Conservation (phyloP, 495 filamentous ascomycete genomes). For the Penicillium atrosanguineum region DNA sequence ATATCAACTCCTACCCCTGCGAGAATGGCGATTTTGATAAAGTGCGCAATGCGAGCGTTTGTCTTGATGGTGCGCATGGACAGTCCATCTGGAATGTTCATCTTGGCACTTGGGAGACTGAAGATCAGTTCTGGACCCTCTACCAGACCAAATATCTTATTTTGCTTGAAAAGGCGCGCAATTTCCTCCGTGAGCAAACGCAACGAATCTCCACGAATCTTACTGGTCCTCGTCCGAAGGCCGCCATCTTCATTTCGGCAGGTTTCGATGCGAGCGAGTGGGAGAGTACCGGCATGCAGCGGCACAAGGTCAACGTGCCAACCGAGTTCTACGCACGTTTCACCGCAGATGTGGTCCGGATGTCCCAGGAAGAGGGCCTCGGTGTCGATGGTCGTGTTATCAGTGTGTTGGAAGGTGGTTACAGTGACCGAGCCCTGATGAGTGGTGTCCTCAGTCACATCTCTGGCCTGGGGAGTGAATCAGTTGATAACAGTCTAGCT, state of each 20-base stretch:
- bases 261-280: conserved; percentile 97
- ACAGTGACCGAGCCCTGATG: conserved; percentile 84
- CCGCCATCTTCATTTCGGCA: conserved; percentile 89
- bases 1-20: conserved; percentile 97
- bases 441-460: conserved; percentile 88
- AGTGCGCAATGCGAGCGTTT: conserved; percentile 85
- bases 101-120: conserved; percentile 77
- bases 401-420: conserved; percentile 93
- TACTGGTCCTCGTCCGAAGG: conserved; percentile 60
- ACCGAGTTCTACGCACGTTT: conserved; percentile 94
- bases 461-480: conserved; percentile 58
- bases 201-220: conserved; percentile 53
- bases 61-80: conserved; percentile 85
- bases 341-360: conserved; percentile 73
- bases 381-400: conserved; percentile 80
- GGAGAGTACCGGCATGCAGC: conserved; percentile 88
- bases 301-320: conserved; percentile 90
- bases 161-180: conserved; percentile 75
- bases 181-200: conserved; percentile 68
- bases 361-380: conserved; percentile 78
- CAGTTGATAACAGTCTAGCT: background rate
- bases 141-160: conserved; percentile 74
- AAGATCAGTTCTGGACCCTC: conserved; percentile 81
- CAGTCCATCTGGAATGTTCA: conserved; percentile 98
- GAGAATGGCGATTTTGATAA: conserved; percentile 87